Percentiles rank a stretch among this genome's conserved stretches.
Evolutionary conservation across 805 yeast genomes (phyloP).

Genomic region (Sugiyamaella mastotermitis): DNA sequence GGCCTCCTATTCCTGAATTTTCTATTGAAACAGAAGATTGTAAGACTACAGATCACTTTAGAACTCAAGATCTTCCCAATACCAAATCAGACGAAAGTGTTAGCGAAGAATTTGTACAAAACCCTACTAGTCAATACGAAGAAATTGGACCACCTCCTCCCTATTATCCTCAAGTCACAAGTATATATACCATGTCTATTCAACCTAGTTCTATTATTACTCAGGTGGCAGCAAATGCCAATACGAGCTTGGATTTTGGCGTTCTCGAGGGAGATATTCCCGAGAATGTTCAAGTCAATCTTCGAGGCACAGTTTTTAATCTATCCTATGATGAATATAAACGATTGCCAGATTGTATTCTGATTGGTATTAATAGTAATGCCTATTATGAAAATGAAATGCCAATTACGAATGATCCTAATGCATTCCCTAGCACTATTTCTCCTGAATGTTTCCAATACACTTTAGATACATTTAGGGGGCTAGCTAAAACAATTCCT

Average conservation of each 20-base stretch:
- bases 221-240: slow-evolving; percentile 45
- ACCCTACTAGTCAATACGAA: no score
- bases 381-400: slow-evolving; percentile 76
- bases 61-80: no score
- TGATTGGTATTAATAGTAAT: slow-evolving; percentile 86
- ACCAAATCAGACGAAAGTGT: no score
- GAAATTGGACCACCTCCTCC: slow-evolving; percentile 23
- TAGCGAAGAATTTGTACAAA: no score
- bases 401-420: slow-evolving; percentile 71
- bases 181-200: slow-evolving; percentile 21
- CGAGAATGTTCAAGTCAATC: slow-evolving; percentile 64
- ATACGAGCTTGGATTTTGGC: neutral
- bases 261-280: slow-evolving; percentile 32
- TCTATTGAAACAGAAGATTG: no score
- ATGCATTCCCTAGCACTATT: slow-evolving; percentile 77
- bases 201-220: slow-evolving; percentile 46
- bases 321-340: slow-evolving; percentile 84
- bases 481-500: slow-evolving; percentile 56
- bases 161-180: slow-evolving; percentile 20
- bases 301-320: slow-evolving; percentile 67
- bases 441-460: slow-evolving; percentile 83
- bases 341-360: slow-evolving; percentile 84
- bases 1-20: no score
- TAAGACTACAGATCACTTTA: no score
- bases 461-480: slow-evolving; percentile 63